A percentile compares a stretch with the other conserved stretches of the same genome.
Conservation (phyloP, 164 flowering plant genomes). For the Saururus chinensis region DNA sequence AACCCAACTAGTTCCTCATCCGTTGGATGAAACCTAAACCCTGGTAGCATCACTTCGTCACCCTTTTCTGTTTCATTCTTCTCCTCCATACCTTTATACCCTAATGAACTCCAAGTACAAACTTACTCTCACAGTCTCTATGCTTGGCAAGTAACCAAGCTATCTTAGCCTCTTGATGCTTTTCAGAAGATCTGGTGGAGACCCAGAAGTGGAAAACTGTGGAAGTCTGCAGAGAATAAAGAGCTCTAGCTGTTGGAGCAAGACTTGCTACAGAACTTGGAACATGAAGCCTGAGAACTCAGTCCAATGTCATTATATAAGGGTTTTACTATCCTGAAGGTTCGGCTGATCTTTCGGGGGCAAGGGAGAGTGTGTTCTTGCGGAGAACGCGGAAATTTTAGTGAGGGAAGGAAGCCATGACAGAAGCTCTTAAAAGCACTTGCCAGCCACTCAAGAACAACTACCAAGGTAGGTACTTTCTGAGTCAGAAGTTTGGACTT, state of each 20-base stretch:
- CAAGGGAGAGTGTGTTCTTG: constrained; percentile 25
- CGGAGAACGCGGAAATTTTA: constrained; percentile 18
- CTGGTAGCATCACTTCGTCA: constrained; percentile 62
- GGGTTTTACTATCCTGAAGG: constrained; percentile 44
- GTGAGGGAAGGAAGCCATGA: constrained; percentile 6
- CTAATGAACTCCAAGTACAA: background rate
- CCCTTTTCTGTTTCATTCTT: constrained; percentile 30
- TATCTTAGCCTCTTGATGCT: background rate
- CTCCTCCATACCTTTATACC: constrained; percentile 27
- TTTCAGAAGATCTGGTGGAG: background rate
- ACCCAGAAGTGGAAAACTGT: background rate
- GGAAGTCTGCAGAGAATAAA: background rate
- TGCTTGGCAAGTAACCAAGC: no score
- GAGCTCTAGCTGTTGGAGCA: background rate
- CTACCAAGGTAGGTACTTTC: constrained; percentile 28
- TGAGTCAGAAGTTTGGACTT: constrained; percentile 18
- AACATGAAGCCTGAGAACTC: constrained; percentile 4
- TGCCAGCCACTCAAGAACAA: constrained; percentile 15
- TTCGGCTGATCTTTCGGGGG: constrained; percentile 73
- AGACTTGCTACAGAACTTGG: no score
- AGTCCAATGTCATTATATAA: constrained; percentile 43
- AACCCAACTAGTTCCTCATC: constrained; percentile 77
- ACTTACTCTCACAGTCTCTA: background rate
- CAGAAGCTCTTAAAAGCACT: constrained; percentile 8
- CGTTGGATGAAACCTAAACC: constrained; percentile 83